phyloP scores from a whole-genome alignment of 2,329 filamentous ascomycete species.

The Seiridium unicorne region DNA sequence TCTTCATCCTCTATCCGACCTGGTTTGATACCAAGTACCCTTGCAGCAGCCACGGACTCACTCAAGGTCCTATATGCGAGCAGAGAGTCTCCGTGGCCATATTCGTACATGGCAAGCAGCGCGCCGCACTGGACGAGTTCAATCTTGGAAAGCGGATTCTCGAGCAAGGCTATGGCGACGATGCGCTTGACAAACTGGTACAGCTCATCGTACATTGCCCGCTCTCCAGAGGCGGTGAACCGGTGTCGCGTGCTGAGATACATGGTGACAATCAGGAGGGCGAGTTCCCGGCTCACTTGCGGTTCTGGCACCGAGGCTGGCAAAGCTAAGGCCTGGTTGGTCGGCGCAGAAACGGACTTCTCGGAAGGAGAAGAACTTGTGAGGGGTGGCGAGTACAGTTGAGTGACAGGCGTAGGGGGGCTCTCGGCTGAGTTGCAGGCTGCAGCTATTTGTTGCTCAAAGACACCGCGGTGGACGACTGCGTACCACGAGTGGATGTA shows the following conservation, averaged over 20 bases:
- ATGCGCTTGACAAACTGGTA: constrained; percentile 38
- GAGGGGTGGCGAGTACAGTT: constrained; percentile 3
- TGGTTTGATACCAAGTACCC: constrained; percentile 33
- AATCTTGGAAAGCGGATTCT: constrained; percentile 28
- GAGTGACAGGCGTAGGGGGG: neutral
- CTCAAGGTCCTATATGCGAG: constrained; percentile 42
- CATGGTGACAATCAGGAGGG: constrained; percentile 41
- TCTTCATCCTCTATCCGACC: constrained; percentile 31
- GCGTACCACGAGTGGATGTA: constrained; percentile 41
- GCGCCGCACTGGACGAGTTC: constrained; percentile 40
- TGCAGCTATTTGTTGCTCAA: constrained; percentile 28
- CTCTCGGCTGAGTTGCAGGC: constrained; percentile 12
- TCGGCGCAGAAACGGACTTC: constrained; percentile 7
- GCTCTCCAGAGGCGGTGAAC: constrained; percentile 31
- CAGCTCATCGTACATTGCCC: constrained; percentile 36
- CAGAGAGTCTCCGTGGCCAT: constrained; percentile 39
- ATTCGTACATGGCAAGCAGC: constrained; percentile 41
- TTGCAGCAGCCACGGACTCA: constrained; percentile 35
- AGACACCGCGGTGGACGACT: constrained; percentile 37
- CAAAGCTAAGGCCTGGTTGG: constrained; percentile 12
- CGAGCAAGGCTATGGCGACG: constrained; percentile 31
- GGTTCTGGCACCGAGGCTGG: constrained; percentile 15
- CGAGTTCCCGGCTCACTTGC: constrained; percentile 25
- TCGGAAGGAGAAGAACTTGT: constrained; percentile 14
- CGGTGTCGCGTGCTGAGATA: constrained; percentile 38